Evolutionary conservation across 108 stramenopile species (phyloP).

Genomic region (Cyclostephanos invisitatus): DNA sequence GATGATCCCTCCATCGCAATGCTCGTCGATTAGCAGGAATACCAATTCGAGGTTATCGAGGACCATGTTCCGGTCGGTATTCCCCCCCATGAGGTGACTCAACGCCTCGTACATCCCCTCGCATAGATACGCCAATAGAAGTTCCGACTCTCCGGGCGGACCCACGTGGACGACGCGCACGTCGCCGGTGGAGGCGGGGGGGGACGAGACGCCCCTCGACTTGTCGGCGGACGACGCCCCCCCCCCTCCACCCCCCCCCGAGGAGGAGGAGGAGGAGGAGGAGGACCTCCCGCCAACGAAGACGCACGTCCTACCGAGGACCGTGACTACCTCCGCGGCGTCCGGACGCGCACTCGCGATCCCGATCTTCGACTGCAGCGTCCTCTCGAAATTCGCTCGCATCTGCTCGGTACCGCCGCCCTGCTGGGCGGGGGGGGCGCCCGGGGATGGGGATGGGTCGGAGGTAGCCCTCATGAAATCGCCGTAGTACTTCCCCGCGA

Average conservation of each 20-base stretch:
- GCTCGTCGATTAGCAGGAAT: constrained; percentile 87
- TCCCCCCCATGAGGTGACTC: constrained; percentile 79
- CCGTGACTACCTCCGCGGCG: constrained; percentile 83
- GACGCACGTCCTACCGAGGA: constrained; percentile 74
- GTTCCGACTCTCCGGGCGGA: constrained; percentile 72
- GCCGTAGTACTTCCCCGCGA: constrained; percentile 89
- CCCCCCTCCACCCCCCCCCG: too few species aligned
- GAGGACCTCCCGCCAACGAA: constrained; percentile 66
- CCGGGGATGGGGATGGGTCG: neutral
- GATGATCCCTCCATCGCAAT: constrained; percentile 87
- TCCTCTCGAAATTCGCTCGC: constrained; percentile 66
- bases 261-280: constrained; percentile 16
- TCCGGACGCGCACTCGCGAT: constrained; percentile 77
- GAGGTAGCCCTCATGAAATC: constrained; percentile 60
- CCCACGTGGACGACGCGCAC: constrained; percentile 85
- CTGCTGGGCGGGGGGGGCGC: neutral
- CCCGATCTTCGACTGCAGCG: constrained; percentile 75
- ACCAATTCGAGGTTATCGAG: constrained; percentile 88
- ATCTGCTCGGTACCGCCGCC: constrained; percentile 57
- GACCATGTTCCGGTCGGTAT: constrained; percentile 81
- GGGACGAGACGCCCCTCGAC: constrained; percentile 16
- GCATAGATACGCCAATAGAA: constrained; percentile 76
- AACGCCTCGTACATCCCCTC: constrained; percentile 90
- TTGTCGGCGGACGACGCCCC: neutral
- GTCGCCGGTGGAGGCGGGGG: constrained; percentile 41